Evolutionary conservation across 257 asterid genomes (phyloP).

Genomic region (Gardenia jasminoides): DNA sequence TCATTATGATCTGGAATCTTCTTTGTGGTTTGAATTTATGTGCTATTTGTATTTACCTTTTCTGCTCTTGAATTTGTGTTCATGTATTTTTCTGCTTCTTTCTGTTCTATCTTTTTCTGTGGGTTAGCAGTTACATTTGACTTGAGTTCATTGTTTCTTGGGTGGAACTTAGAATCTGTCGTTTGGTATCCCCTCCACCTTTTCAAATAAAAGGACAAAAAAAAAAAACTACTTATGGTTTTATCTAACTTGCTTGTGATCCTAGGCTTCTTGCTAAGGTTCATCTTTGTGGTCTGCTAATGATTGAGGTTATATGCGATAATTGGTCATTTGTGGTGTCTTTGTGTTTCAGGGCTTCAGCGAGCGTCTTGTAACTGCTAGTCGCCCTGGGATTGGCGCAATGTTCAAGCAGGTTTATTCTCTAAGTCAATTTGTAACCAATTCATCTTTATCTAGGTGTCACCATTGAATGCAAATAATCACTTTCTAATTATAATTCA

Average conservation of each 20-base stretch:
- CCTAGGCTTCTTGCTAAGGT: not conserved
- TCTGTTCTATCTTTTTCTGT: not conserved
- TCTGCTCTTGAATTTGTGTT: not conserved
- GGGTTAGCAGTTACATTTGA: not conserved
- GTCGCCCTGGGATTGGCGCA: slow-evolving; percentile 86
- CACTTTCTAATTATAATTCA: not conserved
- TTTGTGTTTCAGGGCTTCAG: slow-evolving; percentile 77
- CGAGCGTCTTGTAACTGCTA: slow-evolving; percentile 83
- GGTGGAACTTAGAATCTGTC: not conserved
- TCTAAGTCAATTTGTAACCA: not conserved
- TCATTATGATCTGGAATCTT: slow-evolving; percentile 10
- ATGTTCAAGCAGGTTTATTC: slow-evolving; percentile 88
- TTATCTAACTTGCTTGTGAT: not conserved
- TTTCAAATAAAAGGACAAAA: too few relatives aligned
- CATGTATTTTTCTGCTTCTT: not conserved
- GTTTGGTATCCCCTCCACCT: too few relatives aligned
- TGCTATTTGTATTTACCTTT: not conserved
- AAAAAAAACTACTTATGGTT: not conserved
- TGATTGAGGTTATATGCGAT: not conserved
- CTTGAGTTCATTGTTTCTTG: not conserved
- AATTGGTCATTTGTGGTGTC: slow-evolving; percentile 13
- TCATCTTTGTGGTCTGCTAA: not conserved
- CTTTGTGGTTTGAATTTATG: not conserved
- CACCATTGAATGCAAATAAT: not conserved
- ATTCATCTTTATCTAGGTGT: not conserved